Evolutionary conservation across 768 basidiomycete genomes (phyloP).

Genomic region (Lentinula boryana): DNA sequence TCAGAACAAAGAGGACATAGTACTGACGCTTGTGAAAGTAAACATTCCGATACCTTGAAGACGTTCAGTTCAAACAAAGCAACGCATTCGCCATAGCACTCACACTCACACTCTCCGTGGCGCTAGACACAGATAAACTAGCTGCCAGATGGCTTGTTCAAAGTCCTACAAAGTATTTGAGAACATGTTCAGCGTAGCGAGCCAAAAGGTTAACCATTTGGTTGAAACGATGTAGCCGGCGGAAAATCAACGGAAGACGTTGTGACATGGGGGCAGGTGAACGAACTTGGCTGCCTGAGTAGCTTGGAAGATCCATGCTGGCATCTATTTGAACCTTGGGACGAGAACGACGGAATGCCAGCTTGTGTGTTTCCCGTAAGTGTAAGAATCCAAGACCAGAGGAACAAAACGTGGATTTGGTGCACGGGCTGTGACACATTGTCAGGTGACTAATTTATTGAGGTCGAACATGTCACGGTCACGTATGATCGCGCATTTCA

Average conservation of each 20-base stretch:
- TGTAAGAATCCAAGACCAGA: too few species aligned
- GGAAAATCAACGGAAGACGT: constrained; percentile 76
- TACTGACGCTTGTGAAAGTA: constrained; percentile 93
- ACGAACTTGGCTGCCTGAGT: constrained; percentile 26
- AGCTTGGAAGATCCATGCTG: constrained; percentile 18
- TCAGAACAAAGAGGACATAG: neutral
- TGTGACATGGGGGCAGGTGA: constrained; percentile 35
- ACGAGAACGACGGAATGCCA: constrained; percentile 33
- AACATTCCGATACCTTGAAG: constrained; percentile 81
- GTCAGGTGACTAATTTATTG: neutral
- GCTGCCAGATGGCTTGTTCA: constrained; percentile 93
- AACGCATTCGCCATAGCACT: constrained; percentile 8
- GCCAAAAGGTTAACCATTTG: constrained; percentile 62
- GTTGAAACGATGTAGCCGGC: constrained; percentile 72
- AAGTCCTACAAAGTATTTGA: constrained; percentile 63
- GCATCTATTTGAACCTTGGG: constrained; percentile 3
- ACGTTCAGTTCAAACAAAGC: constrained; percentile 3
- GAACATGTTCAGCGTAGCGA: constrained; percentile 1
- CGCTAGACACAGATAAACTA: constrained; percentile 89
- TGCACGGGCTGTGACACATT: neutral
- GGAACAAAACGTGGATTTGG: constrained; percentile 9
- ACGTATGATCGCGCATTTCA: neutral
- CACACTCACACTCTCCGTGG: constrained; percentile 79
- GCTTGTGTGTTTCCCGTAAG: constrained; percentile 13
- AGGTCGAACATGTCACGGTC: neutral